Evolutionary conservation across 2,329 filamentous ascomycete species (phyloP).

Genomic region (Trichophyton rubrum): DNA sequence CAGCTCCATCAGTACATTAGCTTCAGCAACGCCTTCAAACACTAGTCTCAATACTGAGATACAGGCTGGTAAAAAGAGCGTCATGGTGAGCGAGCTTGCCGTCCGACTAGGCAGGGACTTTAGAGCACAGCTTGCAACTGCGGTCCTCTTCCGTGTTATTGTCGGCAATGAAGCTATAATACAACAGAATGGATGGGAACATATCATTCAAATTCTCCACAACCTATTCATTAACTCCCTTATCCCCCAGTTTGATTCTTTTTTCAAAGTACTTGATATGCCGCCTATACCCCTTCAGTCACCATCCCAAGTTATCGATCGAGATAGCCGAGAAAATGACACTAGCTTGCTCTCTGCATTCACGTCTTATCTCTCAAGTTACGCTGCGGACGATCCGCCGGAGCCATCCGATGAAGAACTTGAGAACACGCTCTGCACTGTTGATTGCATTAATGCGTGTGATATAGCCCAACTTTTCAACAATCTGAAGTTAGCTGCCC

Average conservation of each 20-base stretch:
- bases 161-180: constrained; percentile 71
- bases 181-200: constrained; percentile 45
- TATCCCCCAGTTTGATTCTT: constrained; percentile 65
- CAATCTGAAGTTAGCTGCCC: constrained; percentile 57
- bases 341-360: constrained; percentile 85
- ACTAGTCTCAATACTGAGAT: constrained; percentile 91
- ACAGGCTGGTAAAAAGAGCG: constrained; percentile 76
- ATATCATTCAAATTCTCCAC: constrained; percentile 83
- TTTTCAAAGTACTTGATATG: constrained; percentile 55
- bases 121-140: constrained; percentile 80
- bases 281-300: constrained; percentile 77
- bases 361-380: constrained; percentile 95
- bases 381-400: constrained; percentile 92
- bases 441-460: constrained; percentile 88
- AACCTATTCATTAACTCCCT: constrained; percentile 95
- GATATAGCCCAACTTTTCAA: constrained; percentile 68
- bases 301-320: constrained; percentile 84
- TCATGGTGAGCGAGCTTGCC: constrained; percentile 97
- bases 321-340: constrained; percentile 64
- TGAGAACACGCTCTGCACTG: constrained; percentile 85
- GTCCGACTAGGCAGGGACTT: constrained; percentile 92
- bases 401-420: constrained; percentile 96
- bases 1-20: constrained; percentile 78
- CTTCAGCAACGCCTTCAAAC: constrained; percentile 61
- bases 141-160: constrained; percentile 89